phyloP scores from a whole-genome alignment of 2,329 filamentous ascomycete genomes.

The Ascochyta pisi region DNA sequence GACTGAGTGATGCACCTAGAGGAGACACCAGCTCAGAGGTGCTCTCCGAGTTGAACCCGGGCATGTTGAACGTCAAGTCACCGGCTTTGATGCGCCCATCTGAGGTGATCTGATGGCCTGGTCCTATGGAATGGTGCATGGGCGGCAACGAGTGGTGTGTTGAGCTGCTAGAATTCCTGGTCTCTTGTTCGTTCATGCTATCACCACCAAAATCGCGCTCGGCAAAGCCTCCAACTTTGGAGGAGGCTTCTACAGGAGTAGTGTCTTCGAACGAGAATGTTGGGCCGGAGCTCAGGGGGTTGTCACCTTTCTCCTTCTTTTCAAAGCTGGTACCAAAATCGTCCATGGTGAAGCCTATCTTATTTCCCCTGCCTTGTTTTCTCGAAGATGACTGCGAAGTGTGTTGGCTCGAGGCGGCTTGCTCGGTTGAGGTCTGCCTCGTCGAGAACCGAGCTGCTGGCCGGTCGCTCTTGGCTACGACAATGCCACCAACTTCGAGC shows the following conservation, averaged over 20 bases:
- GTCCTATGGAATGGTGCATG: conserved; percentile 5
- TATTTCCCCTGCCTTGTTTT: conserved; percentile 23
- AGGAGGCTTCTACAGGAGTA: conserved; percentile 9
- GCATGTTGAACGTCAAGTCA: conserved; percentile 15
- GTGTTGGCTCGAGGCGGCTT: conserved; percentile 6
- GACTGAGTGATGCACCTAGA: conserved; percentile 10
- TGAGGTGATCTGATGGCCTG: conserved; percentile 11
- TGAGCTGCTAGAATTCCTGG: not conserved
- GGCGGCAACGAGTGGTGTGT: not conserved
- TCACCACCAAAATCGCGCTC: conserved; percentile 12
- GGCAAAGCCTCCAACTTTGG: conserved; percentile 8
- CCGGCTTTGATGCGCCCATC: conserved; percentile 18
- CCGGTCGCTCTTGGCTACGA: conserved; percentile 15
- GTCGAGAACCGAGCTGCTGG: conserved; percentile 12
- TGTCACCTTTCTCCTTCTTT: conserved; percentile 9
- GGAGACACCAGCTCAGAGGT: conserved; percentile 8
- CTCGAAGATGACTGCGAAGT: conserved; percentile 5
- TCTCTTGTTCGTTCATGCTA: conserved; percentile 12
- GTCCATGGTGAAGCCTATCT: conserved; percentile 27
- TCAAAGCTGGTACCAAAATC: conserved; percentile 24
- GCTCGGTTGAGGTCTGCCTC: conserved; percentile 2
- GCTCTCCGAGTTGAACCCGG: conserved; percentile 10
- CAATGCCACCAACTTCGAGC: conserved; percentile 15
- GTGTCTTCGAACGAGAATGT: conserved; percentile 10
- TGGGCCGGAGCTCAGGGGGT: conserved; percentile 2